Percentiles rank a stretch among this genome's conserved stretches.
Conservation (phyloP, 2,329 filamentous ascomycete genomes). For the Exophiala lecanii-corni region DNA sequence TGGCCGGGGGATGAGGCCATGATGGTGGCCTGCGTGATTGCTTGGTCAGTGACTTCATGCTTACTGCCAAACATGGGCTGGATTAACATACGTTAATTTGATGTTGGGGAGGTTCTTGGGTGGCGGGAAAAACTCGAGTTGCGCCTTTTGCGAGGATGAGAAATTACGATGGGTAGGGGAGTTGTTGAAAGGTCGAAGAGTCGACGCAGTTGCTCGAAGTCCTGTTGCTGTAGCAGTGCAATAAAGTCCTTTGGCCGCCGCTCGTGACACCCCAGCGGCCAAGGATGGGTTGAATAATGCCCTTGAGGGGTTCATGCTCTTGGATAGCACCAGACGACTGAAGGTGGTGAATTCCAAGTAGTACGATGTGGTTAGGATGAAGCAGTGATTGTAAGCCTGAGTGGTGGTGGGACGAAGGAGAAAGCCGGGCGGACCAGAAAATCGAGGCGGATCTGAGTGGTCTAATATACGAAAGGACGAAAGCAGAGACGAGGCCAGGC, state of each 20-base stretch:
- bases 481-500: too few relatives aligned
- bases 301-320: constrained; percentile 21
- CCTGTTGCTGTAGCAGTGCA: constrained; percentile 22
- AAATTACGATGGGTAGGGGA: constrained; percentile 30
- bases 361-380: too few relatives aligned
- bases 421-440: too few relatives aligned
- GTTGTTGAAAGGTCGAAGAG: constrained; percentile 15
- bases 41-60: constrained; percentile 1
- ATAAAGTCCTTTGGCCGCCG: constrained; percentile 19
- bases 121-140: constrained; percentile 55
- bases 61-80: not conserved
- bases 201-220: constrained; percentile 25
- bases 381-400: too few relatives aligned
- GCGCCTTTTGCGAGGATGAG: constrained; percentile 34
- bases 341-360: too few relatives aligned
- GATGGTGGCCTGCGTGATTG: constrained; percentile 34
- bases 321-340: too few relatives aligned
- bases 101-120: constrained; percentile 48
- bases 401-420: too few relatives aligned
- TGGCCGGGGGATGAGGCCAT: constrained; percentile 48
- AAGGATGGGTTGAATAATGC: constrained; percentile 17
- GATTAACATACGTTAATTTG: constrained; percentile 23
- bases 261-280: constrained; percentile 20
- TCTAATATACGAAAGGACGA: too few relatives aligned
- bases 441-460: too few relatives aligned